Base-by-base conservation (phyloP, 306 rosid species). In the Castanospermum australe region DNA sequence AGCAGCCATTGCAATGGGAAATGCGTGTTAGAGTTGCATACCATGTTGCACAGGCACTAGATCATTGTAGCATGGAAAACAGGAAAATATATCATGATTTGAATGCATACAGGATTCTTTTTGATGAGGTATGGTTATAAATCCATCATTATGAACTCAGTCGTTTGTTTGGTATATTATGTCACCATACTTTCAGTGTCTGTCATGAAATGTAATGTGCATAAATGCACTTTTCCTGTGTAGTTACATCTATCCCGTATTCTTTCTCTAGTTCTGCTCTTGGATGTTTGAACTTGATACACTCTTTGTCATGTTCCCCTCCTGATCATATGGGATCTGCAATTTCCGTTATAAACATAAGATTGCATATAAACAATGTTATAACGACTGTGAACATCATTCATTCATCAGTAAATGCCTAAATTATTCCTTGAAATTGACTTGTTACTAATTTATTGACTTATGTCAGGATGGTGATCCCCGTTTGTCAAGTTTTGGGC, bases 21-120 rank as follows among this genome's bases (percentile, higher is more conserved):
- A 94, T 92, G 98, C 97, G 97, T 22, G 87, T 91, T 41, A 83
- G 98, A 89, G 97, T 94, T 86, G 98, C 97, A 24, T 83, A 87
- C 79, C 86, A 85, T 81, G 93, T 92, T 41, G 97, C 97, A 12
- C 90, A 84, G 86, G 97, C 98, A 17, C 97, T 94, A 18, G 97
- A 94, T 75, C 95, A 92, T 71, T 94, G 98, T 79, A 91, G 87
- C 87, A 63, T 85, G 45, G 97, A 89, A 79, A 91, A 91, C 75
- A 87, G 89, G 47, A 94, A 94, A 78, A 88, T 94, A 48, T 94
- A 94, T 81, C 98, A 94, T 62, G 98, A 94, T 77, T 81, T 94
- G 80, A 94, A 94, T 81, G 96, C 98, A 0, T 94, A 94, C 33
- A 82, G 98, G 83, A 82, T 94, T 67, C 97, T 92, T 68, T 94